Percentiles rank a stretch among this genome's conserved stretches.
Conservation (phyloP, 305 asterid species). For the Withania somnifera region DNA sequence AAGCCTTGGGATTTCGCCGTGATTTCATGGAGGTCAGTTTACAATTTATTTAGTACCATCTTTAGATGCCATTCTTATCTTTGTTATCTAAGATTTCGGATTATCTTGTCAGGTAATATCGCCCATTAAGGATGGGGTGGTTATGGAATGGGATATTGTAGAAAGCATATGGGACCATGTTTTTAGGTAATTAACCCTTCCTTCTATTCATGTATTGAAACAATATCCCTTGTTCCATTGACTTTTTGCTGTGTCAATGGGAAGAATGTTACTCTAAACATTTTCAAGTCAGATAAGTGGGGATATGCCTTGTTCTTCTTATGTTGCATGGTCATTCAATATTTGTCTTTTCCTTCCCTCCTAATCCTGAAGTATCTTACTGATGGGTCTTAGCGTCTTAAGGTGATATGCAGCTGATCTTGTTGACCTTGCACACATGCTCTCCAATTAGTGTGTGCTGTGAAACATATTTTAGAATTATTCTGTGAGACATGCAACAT, state of each 20-base stretch:
- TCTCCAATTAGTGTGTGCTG: not conserved
- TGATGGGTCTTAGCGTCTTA: not conserved
- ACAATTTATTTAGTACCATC: not conserved
- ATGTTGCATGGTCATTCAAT: not conserved
- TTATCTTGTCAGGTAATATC: conserved; percentile 51
- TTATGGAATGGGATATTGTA: conserved; percentile 89
- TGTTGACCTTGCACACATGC: not conserved
- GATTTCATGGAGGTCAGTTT: conserved; percentile 78
- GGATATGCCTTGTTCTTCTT: not conserved
- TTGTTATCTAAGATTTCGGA: conserved; percentile 7
- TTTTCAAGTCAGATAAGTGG: not conserved
- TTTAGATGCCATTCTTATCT: not conserved
- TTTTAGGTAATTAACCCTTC: conserved; percentile 40
- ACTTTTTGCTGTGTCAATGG: not conserved
- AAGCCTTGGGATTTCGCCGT: conserved; percentile 81
- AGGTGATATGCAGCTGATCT: not conserved
- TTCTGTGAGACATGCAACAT: not conserved
- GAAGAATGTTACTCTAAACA: not conserved
- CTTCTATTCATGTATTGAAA: not conserved
- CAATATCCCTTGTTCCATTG: not conserved
- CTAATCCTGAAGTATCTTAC: not conserved
- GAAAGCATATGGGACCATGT: conserved; percentile 97
- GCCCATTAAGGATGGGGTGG: conserved; percentile 79
- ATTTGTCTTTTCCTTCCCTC: not conserved
- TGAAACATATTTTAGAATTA: not conserved